phyloP scores from a whole-genome alignment of 139 green algal genomes.

The Eudorina sp. region DNA sequence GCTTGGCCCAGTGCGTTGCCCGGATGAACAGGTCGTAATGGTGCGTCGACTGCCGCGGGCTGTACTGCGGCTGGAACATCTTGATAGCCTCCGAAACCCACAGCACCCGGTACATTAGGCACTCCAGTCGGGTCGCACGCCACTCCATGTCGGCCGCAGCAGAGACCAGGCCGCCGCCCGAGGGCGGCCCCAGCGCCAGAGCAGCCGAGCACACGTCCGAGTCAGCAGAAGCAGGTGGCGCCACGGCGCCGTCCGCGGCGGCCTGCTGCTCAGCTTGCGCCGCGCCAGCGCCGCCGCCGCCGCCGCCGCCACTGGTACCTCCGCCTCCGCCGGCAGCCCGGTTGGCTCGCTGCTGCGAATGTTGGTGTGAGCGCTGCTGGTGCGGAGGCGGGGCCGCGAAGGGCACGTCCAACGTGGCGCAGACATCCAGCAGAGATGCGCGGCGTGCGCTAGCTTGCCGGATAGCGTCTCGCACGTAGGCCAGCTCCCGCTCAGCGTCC shows the following conservation, averaged over 20 bases:
- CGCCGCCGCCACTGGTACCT: not conserved
- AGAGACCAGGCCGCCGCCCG: not conserved
- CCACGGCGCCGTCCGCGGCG: not conserved
- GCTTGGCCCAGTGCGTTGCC: conserved; percentile 68
- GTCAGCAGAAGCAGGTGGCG: not conserved
- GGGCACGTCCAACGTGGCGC: conserved; percentile 60
- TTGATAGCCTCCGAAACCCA: conserved; percentile 73
- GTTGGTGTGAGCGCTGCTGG: not conserved
- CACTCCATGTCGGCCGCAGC: conserved; percentile 58
- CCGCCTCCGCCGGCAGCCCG: too few relatives aligned
- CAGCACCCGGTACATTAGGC: conserved; percentile 73
- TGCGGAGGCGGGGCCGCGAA: not conserved
- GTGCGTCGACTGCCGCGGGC: conserved; percentile 27
- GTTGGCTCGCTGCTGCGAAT: not conserved
- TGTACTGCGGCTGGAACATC: conserved; percentile 71
- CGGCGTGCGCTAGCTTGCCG: conserved; percentile 62
- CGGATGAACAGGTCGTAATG: conserved; percentile 68
- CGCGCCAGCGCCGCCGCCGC: not conserved
- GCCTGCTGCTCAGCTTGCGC: not conserved
- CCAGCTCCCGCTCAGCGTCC: conserved; percentile 60
- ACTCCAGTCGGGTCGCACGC: conserved; percentile 69
- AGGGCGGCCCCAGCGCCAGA: not conserved
- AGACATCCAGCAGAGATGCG: conserved; percentile 67
- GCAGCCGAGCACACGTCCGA: not conserved
- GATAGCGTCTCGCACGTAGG: conserved; percentile 59